Base-by-base conservation (phyloP, 371 early-diverging fungal genomes). In the Saksenaea vasiformis region DNA sequence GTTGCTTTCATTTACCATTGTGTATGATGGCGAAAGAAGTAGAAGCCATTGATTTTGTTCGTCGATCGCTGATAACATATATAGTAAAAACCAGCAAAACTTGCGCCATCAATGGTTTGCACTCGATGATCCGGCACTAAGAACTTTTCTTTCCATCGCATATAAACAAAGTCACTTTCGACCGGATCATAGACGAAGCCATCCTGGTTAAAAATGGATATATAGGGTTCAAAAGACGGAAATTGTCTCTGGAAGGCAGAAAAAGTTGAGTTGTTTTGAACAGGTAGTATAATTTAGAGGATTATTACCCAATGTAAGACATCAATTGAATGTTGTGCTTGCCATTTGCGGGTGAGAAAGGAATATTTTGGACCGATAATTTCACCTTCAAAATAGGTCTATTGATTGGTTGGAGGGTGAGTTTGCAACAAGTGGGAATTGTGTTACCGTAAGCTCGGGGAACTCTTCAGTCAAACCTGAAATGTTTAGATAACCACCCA, bases 131-230 rank as follows among this genome's bases (percentile, higher is more conserved):
- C 94, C 44, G 98, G 97, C 0, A 97, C 95, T 53, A 98, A 74
- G 72, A 97, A 98, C 62, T 89, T 91, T 68, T 98, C 98, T 85
- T 95, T 97, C 97, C 97, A 96, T 26, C 98, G 85, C 98, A 97
- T 97, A 72, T 93, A 97, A 27, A 97, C 75, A 60, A 85, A 85
- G 61, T 95, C 92, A 51, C 78, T 78, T 66, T 86, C 82, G 35
- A 72, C 61, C 60, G 86, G 89, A 74, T 93, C 89, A 70, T 89
- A 90, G 22, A 71, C 69, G 72, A 89, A 88, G 17, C 76, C 80
- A 56, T 92, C 90, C 43, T 86, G 57, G 61, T 89, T 87, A 71
- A 95, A 92, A 2, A 60, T 65, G 53, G 82, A 70, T 65, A 78
- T 77, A 77, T 59, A 78, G 1, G 80, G 81, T 34, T 74, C 65